Percentiles rank a stretch among this genome's conserved stretches.
Conservation (phyloP, 1,139 yeast genomes). For the Sugiyamaella xylanicola region DNA sequence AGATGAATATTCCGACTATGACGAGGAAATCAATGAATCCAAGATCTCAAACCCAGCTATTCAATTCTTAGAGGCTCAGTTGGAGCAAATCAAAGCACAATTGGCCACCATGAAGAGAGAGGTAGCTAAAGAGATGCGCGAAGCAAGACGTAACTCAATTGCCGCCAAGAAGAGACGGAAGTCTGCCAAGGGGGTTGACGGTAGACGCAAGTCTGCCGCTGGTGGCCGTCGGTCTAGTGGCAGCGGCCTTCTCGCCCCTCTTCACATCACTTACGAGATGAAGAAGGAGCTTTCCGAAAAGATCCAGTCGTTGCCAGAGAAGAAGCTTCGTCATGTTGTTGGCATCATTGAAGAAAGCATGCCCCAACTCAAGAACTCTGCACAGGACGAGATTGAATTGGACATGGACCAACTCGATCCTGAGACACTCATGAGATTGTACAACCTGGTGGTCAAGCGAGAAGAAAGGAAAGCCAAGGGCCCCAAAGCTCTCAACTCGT, state of each 20-base stretch:
- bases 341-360: constrained; percentile 84
- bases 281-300: constrained; percentile 90
- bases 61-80: constrained; percentile 81
- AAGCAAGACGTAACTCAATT: constrained; percentile 38
- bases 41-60: constrained; percentile 85
- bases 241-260: constrained; percentile 32
- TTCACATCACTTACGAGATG: constrained; percentile 78
- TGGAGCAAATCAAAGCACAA: constrained; percentile 82
- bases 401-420: constrained; percentile 95
- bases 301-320: constrained; percentile 71
- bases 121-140: constrained; percentile 55
- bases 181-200: constrained; percentile 22
- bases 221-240: constrained; percentile 22
- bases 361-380: constrained; percentile 70
- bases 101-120: constrained; percentile 78
- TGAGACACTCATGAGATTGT: constrained; percentile 76
- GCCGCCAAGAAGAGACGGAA: constrained; percentile 27
- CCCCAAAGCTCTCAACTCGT: constrained; percentile 27
- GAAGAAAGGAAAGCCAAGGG: constrained; percentile 46
- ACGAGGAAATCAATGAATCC: constrained; percentile 68
- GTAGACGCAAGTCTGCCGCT: constrained; percentile 9
- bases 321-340: constrained; percentile 79
- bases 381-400: constrained; percentile 87
- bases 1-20: constrained; percentile 53
- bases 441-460: constrained; percentile 72